Conservation (phyloP, 1,139 yeast genomes). For the Diutina siamensis region DNA sequence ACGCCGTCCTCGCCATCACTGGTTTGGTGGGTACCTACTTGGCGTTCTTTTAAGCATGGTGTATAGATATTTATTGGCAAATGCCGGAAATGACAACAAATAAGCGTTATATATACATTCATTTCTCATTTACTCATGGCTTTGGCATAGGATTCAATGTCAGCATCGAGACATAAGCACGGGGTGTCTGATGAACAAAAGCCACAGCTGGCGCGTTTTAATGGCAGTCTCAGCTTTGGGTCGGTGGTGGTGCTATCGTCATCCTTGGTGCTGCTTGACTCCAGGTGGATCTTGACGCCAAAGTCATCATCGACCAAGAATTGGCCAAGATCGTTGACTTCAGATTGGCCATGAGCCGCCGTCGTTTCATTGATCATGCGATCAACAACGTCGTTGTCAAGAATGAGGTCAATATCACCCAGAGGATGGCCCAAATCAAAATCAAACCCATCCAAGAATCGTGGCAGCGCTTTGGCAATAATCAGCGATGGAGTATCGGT, state of each 20-base stretch:
- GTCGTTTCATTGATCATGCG: conserved; percentile 2
- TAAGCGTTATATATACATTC: background rate
- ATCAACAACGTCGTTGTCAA: conserved; percentile 5
- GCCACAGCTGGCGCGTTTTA: conserved; percentile 21
- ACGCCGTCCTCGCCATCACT: conserved; percentile 64
- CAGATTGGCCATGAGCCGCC: background rate
- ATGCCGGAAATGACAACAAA: background rate
- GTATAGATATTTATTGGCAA: background rate
- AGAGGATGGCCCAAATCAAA: conserved; percentile 1
- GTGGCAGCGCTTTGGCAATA: background rate
- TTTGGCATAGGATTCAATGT: conserved; percentile 1
- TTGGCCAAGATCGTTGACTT: background rate
- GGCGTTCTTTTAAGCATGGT: conserved; percentile 21
- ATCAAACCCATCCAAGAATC: conserved; percentile 1
- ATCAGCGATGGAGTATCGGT: background rate
- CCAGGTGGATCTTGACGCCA: background rate
- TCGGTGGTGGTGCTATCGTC: background rate
- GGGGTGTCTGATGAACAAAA: conserved; percentile 31
- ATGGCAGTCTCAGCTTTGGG: background rate
- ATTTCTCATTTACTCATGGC: background rate
- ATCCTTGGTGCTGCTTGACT: background rate
- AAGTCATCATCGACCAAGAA: conserved; percentile 2
- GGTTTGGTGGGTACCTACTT: conserved; percentile 53
- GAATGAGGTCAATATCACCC: conserved; percentile 3
- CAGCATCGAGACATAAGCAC: conserved; percentile 30